Conservation (phyloP, 148 eudicot genomes). For the Persicaria tinctoria region DNA sequence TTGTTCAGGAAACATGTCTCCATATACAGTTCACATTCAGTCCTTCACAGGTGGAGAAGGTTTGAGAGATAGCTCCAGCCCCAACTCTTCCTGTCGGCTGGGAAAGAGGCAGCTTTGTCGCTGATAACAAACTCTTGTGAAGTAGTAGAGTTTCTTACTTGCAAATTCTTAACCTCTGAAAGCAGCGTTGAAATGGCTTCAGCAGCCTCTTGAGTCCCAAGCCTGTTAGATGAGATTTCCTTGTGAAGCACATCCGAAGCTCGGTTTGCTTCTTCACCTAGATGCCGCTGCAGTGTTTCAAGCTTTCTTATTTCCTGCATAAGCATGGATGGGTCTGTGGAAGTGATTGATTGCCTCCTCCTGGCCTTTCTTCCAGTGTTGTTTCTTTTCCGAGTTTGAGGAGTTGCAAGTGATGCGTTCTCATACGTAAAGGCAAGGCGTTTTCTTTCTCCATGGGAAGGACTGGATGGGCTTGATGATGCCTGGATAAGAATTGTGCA, state of each 20-base stretch:
- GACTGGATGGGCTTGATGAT: conserved; percentile 35
- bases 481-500: conserved; percentile 30
- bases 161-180: conserved; percentile 71
- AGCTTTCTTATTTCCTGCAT: conserved; percentile 82
- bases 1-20: background rate
- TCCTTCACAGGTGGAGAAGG: conserved; percentile 59
- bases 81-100: conserved; percentile 82
- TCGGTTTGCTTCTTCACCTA: conserved; percentile 94
- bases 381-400: conserved; percentile 28
- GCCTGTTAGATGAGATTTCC: conserved; percentile 67
- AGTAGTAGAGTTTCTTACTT: conserved; percentile 31
- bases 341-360: conserved; percentile 57
- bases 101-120: conserved; percentile 46
- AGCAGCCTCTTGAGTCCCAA: conserved; percentile 69
- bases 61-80: conserved; percentile 93
- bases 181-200: conserved; percentile 76
- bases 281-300: conserved; percentile 81
- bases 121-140: conserved; percentile 44
- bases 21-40: background rate
- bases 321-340: conserved; percentile 62
- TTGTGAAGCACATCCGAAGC: conserved; percentile 86
- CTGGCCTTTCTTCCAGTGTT: conserved; percentile 33
- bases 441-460: conserved; percentile 57
- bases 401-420: conserved; percentile 17
- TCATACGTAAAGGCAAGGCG: conserved; percentile 52